phyloP scores from a whole-genome alignment of 2,329 filamentous ascomycete species.

The Cladosporium oxysporum region DNA sequence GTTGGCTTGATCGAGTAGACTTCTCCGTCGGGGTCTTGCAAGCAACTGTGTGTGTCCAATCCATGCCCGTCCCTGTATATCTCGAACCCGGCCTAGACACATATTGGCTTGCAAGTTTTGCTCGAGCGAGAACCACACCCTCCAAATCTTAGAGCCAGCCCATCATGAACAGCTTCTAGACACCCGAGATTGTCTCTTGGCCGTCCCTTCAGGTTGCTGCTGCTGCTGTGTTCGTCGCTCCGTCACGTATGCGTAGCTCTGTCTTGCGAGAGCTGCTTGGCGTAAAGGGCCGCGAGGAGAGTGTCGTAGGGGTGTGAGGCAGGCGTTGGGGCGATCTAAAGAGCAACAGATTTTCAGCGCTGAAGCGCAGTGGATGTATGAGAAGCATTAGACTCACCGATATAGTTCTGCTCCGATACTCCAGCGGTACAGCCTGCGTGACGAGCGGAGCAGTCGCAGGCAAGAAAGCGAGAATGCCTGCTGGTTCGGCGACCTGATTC shows the following conservation, averaged over 20 bases:
- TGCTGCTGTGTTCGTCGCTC: background rate
- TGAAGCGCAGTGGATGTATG: background rate
- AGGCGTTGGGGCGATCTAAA: background rate
- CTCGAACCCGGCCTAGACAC: no score
- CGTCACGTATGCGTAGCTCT: background rate
- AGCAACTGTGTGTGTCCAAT: no score
- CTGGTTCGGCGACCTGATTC: conserved; percentile 1
- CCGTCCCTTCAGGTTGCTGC: background rate
- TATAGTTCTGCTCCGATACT: background rate
- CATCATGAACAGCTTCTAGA: background rate
- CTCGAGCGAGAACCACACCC: no score
- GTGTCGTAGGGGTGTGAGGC: background rate
- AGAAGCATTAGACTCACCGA: background rate
- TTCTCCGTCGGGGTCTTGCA: no score
- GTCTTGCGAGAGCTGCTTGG: background rate
- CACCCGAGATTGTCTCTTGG: background rate
- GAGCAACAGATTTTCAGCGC: background rate
- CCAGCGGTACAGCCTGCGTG: background rate
- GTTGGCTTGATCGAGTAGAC: no score
- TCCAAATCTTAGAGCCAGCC: no score
- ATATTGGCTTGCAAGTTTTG: background rate
- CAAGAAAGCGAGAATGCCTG: background rate
- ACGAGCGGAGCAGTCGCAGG: background rate
- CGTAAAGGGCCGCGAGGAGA: background rate
- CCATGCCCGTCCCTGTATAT: no score